A percentile compares a stretch with the other conserved stretches of the same genome.
These are phyloP conservation scores for Globisporangium cylindrosporum DNA, from an alignment of 352 stramenopile genomes.

Conservation along the genomic window DNA sequence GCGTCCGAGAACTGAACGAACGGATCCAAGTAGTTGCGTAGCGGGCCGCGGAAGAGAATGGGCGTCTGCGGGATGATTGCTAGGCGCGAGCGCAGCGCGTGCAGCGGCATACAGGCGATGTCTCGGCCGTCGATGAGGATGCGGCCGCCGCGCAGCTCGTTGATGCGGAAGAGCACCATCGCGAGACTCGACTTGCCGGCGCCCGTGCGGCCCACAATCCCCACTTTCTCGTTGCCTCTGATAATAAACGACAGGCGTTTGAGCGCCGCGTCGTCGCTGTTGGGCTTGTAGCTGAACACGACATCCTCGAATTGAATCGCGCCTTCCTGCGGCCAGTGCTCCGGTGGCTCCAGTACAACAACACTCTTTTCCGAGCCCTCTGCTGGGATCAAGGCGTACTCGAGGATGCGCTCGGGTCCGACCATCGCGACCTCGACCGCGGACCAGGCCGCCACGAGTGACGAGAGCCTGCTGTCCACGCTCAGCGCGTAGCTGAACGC, in stretches of 20 bases:
- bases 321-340: slow-evolving; percentile 82
- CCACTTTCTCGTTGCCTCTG: slow-evolving; percentile 80
- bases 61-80: slow-evolving; percentile 93
- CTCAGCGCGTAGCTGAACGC: slow-evolving; percentile 89
- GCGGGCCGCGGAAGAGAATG: slow-evolving; percentile 88
- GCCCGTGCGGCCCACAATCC: slow-evolving; percentile 89
- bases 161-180: slow-evolving; percentile 90
- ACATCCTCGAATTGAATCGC: slow-evolving; percentile 88
- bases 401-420: slow-evolving; percentile 81
- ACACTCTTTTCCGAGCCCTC: slow-evolving; percentile 18
- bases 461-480: slow-evolving; percentile 87
- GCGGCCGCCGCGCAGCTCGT: slow-evolving; percentile 88
- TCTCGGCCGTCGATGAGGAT: slow-evolving; percentile 94
- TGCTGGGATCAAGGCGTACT: slow-evolving; percentile 57
- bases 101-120: slow-evolving; percentile 75
- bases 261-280: slow-evolving; percentile 54
- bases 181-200: slow-evolving; percentile 86
- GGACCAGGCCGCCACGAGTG: slow-evolving; percentile 78
- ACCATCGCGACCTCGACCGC: slow-evolving; percentile 75
- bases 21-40: slow-evolving; percentile 52
- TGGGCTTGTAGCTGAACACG: slow-evolving; percentile 80
- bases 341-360: slow-evolving; percentile 1
- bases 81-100: slow-evolving; percentile 79
- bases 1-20: slow-evolving; percentile 76
- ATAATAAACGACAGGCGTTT: slow-evolving; percentile 70